Base-by-base conservation (phyloP, 2,329 filamentous ascomycete species). In the Lizonia empirigonia region DNA sequence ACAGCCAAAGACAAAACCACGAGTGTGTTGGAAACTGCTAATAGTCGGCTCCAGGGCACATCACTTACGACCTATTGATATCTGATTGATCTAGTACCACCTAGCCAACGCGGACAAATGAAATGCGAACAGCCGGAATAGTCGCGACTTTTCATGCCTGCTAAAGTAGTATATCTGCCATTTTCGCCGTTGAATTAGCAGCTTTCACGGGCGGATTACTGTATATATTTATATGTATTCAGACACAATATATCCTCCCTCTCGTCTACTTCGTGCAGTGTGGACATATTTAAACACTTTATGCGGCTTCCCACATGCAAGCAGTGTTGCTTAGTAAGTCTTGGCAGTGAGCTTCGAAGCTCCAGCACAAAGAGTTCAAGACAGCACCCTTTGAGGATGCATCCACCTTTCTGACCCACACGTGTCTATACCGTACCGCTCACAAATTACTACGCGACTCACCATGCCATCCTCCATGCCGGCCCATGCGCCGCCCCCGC, bases 401-500 rank as follows among this genome's bases (percentile, higher is more conserved):
- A 13, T 18, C 22, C 36, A 23, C 27, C 37, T n/a, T 18, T 3
- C 27, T 33, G 12, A 23, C 16, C 12, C 27, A 1, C 16, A 23
- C 32, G 3, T 22, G 22, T 12, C 18, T 3, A 23, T n/a, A 10
- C 7, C 9, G 4, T 5, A 22, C 12, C 36, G n/a, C 13, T 18
- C 7, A 34, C 16, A 10, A 29, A 2, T 23, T 38, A 44, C 18
- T 9, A 9, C 26, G 27, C 20, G 16, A 37, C 15, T 37, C 53
- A 56, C 12, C 12, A 65, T 64, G 63, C 62, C 63, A 44, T 55
- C 62, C 19, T 54, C 56, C 22, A 39, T 41, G 7, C 46, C 57
- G 13, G 46, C 53, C 5, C 61, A 64, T 16, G 62, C 58, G 54
- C 63, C 65, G 44, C 70, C 70, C 18, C 71, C 71, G 15, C 62